Evolutionary conservation across 2,329 filamentous ascomycete genomes (phyloP), one percentile per base, ranked within the genome.

Genomic region (Falciphora oryzae): DNA sequence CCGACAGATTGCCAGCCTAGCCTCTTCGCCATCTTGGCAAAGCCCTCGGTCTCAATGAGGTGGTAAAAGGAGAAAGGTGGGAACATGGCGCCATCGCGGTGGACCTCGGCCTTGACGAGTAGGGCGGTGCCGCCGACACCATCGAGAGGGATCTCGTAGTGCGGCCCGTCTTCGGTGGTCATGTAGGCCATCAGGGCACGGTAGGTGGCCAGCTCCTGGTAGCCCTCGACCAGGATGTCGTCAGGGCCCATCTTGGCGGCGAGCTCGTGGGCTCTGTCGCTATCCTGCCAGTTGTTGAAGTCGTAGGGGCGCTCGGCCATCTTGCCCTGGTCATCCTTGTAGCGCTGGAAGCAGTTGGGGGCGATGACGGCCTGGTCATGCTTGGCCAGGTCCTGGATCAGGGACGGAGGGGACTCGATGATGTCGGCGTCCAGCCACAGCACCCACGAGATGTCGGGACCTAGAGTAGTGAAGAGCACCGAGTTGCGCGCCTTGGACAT

Each of bases 31-130:
- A 99, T 99, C 79, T 94, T 97, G 25, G 95, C 93, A 73, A 99
- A 99, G 0, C 95, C 95, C 74, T 99, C 95, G 0, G 95, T 98
- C 81, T 99, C 95, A 67, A 99, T 96, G 66, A 99, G 82, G 76
- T 99, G 90, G 75, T 97, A 98, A 74, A 99, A 99, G 3, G 94
- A 79, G 74, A 99, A 99, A 0, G 95, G 86, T 25, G 95, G 95
- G 79, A 99, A 99, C 94, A 98, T 99, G 74, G 95, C 94, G 27
- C 95, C 95, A 73, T 99, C 95, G 31, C 95, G 87, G 75, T 99
- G 95, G 29, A 99, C 95, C 53, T 98, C 93, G 1, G 93, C 95
- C 80, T 97, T 97, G 66, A 99, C 95, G 72, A 99, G 80, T 68
- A 99, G 80, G 1, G 93, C 91, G 1, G 94, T 96, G 50, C 95